phyloP scores from a whole-genome alignment of 108 stramenopile genomes.

The Chaetoceros muelleri region DNA sequence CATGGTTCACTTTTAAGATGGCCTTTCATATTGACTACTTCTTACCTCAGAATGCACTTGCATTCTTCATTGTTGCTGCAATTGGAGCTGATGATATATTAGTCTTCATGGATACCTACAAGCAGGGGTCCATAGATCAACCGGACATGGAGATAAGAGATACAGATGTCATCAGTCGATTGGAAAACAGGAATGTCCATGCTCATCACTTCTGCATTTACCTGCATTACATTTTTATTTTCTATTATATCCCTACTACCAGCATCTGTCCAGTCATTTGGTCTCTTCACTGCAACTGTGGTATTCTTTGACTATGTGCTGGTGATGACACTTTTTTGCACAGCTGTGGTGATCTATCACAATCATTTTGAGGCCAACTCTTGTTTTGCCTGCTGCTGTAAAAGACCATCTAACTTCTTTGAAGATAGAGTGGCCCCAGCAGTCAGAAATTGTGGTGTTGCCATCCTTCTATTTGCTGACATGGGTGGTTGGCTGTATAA shows the following conservation, averaged over 20 bases:
- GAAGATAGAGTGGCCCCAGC: too few relatives aligned
- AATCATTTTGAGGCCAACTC: conserved; percentile 29
- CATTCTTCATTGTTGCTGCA: conserved; percentile 41
- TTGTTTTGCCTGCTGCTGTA: too few relatives aligned
- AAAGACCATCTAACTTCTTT: conserved; percentile 12
- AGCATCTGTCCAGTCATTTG: conserved; percentile 29
- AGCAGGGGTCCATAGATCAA: conserved; percentile 23
- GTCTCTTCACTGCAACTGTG: conserved; percentile 40
- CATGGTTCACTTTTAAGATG: conserved; percentile 37
- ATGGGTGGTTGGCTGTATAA: too few relatives aligned
- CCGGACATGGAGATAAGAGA: conserved; percentile 24
- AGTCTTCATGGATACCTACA: conserved; percentile 52
- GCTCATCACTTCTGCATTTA: conserved; percentile 41
- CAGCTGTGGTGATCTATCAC: conserved; percentile 48
- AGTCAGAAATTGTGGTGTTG: too few relatives aligned
- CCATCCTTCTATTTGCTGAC: too few relatives aligned
- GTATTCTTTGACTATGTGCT: conserved; percentile 43
- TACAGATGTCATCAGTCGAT: conserved; percentile 43
- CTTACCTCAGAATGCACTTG: conserved; percentile 31
- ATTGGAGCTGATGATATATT: conserved; percentile 46
- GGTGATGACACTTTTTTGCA: conserved; percentile 51
- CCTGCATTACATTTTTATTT: conserved; percentile 42
- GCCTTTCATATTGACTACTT: conserved; percentile 39
- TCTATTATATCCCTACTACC: conserved; percentile 31
- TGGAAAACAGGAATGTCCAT: conserved; percentile 37